These are phyloP conservation scores for Acorus calamus DNA, from an alignment of 106 monocot genomes.

Conservation along the genomic window DNA sequence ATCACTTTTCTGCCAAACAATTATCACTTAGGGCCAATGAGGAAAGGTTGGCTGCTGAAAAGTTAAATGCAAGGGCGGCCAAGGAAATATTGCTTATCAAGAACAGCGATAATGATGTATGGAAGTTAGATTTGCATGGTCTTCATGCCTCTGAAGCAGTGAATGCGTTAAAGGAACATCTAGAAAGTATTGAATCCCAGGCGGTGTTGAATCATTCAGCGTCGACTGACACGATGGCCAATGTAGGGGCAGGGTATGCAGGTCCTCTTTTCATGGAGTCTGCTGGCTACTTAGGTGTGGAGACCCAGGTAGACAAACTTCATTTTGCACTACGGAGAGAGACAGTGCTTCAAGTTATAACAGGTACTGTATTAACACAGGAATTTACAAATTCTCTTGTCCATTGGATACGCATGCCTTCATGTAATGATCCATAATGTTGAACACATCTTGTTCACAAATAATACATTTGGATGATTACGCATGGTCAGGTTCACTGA, in stretches of 20 bases:
- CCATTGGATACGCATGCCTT: no score
- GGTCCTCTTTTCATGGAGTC: slow-evolving; percentile 5
- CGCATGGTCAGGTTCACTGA: no score
- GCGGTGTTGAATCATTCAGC: slow-evolving; percentile 10
- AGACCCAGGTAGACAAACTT: slow-evolving; percentile 6
- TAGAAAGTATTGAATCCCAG: slow-evolving; percentile 48
- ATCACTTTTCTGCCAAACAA: slow-evolving; percentile 57
- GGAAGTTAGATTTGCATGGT: slow-evolving; percentile 90
- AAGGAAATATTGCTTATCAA: slow-evolving; percentile 61
- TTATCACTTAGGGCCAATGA: slow-evolving; percentile 49
- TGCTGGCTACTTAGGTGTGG: neutral
- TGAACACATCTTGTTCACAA: no score
- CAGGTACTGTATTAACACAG: slow-evolving; percentile 32
- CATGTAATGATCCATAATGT: no score
- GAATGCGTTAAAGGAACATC: slow-evolving; percentile 40
- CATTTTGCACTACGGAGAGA: slow-evolving; percentile 17
- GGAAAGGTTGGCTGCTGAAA: slow-evolving; percentile 54
- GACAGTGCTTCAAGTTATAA: slow-evolving; percentile 59
- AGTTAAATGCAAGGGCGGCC: slow-evolving; percentile 56
- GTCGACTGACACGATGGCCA: slow-evolving; percentile 13
- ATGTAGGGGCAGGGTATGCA: slow-evolving; percentile 8
- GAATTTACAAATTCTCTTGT: no score
- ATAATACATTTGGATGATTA: no score
- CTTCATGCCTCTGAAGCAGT: slow-evolving; percentile 92
- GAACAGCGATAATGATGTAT: slow-evolving; percentile 59